These are phyloP conservation scores for Rhododendron griersonianum DNA, from an alignment of 148 eudicot genomes.

Conservation along the genomic window DNA sequence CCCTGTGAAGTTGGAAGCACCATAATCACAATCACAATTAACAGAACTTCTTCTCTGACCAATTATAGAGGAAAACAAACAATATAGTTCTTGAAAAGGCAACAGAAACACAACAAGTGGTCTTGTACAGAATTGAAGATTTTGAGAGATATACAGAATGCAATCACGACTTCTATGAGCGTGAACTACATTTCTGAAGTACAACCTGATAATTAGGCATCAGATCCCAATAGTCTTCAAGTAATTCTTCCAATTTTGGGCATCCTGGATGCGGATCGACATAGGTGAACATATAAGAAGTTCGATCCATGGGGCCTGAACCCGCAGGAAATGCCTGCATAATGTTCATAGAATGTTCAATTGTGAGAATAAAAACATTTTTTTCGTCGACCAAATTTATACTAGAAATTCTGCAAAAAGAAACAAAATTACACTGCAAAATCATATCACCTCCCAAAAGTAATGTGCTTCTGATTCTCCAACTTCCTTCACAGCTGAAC, in stretches of 20 bases:
- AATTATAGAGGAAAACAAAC: background rate
- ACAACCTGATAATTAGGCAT: conserved; percentile 94
- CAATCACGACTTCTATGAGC: conserved; percentile 3
- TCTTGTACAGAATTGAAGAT: background rate
- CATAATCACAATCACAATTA: background rate
- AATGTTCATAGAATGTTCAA: conserved; percentile 12
- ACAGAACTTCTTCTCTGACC: background rate
- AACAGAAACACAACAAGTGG: conserved; percentile 4
- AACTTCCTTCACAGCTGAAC: conserved; percentile 53
- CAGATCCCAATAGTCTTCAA: conserved; percentile 91
- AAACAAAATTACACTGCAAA: conserved; percentile 3
- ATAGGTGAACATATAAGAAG: conserved; percentile 94
- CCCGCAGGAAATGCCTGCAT: conserved; percentile 98
- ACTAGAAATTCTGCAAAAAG: background rate
- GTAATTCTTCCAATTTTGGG: conserved; percentile 79
- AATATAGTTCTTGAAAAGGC: background rate
- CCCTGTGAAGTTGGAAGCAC: conserved; percentile 43
- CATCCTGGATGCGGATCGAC: conserved; percentile 83
- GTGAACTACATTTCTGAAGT: conserved; percentile 6
- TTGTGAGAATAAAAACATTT: background rate
- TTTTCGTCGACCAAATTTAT: background rate
- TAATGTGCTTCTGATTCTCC: conserved; percentile 72
- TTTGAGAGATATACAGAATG: background rate
- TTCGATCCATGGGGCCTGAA: conserved; percentile 83
- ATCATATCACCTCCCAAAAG: conserved; percentile 85